Conservation (phyloP, 148 eudicot genomes). For the Chenopodium quinoa region DNA sequence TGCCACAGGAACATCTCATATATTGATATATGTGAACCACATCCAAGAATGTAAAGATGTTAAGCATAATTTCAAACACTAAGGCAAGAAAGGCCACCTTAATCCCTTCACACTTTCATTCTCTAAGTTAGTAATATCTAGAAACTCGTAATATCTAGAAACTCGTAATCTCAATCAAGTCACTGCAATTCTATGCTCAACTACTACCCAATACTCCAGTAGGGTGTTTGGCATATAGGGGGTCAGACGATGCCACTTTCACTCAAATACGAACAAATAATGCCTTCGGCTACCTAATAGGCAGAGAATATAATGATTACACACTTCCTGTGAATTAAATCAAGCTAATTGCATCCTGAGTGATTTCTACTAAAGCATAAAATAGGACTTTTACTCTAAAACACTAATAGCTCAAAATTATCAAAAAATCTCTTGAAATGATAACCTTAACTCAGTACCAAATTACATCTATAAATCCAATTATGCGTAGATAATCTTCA, state of each 20-base stretch:
- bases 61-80: neutral
- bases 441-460: neutral
- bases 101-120: neutral
- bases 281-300: no score
- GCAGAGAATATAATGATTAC: neutral
- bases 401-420: neutral
- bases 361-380: neutral
- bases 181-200: neutral
- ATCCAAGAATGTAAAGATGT: neutral
- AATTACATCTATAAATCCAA: neutral
- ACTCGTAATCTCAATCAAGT: neutral
- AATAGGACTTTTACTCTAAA: neutral
- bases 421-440: neutral
- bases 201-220: neutral
- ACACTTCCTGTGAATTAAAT: neutral
- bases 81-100: neutral
- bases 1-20: neutral
- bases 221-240: no score
- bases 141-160: neutral
- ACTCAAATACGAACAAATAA: no score
- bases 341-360: neutral
- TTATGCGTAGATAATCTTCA: neutral
- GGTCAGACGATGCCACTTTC: no score
- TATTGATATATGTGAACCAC: neutral
- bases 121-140: neutral